phyloP scores from a whole-genome alignment of 441 rosid species.

The Mallotus japonicus region DNA sequence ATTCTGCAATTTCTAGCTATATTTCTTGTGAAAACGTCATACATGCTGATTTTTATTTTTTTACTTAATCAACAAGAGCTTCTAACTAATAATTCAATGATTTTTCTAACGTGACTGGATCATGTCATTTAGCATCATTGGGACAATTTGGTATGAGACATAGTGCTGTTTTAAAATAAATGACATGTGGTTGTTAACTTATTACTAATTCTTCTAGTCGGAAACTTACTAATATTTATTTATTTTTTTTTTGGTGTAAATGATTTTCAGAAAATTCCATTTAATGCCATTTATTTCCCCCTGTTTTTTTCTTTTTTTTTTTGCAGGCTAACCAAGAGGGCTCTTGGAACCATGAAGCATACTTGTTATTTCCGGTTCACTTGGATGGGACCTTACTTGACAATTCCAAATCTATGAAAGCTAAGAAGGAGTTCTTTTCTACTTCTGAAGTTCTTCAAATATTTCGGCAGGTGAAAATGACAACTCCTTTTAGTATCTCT shows the following conservation, averaged over 20 bases:
- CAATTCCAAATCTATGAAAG: slow-evolving; percentile 67
- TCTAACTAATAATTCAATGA: background rate
- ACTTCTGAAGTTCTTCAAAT: slow-evolving; percentile 80
- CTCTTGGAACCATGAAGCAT: slow-evolving; percentile 85
- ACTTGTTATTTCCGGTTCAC: slow-evolving; percentile 94
- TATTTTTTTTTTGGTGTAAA: background rate
- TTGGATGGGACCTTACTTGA: slow-evolving; percentile 93
- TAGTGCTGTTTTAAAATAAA: background rate
- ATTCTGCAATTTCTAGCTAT: background rate
- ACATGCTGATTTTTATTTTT: background rate
- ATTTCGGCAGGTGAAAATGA: slow-evolving; percentile 73
- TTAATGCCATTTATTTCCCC: background rate
- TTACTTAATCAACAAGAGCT: background rate
- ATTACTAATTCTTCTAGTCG: background rate
- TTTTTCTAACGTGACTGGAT: background rate
- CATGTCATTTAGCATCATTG: background rate
- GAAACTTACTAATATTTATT: background rate
- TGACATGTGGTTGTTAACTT: background rate
- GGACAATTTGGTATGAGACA: background rate
- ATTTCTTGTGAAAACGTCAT: background rate
- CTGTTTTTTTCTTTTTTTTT: background rate
- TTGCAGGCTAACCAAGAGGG: slow-evolving; percentile 70
- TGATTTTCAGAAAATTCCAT: background rate
- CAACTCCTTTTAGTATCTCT: background rate
- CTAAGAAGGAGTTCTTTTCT: slow-evolving; percentile 81